phyloP scores from a whole-genome alignment of 148 eudicot genomes.

The Drosera capensis region DNA sequence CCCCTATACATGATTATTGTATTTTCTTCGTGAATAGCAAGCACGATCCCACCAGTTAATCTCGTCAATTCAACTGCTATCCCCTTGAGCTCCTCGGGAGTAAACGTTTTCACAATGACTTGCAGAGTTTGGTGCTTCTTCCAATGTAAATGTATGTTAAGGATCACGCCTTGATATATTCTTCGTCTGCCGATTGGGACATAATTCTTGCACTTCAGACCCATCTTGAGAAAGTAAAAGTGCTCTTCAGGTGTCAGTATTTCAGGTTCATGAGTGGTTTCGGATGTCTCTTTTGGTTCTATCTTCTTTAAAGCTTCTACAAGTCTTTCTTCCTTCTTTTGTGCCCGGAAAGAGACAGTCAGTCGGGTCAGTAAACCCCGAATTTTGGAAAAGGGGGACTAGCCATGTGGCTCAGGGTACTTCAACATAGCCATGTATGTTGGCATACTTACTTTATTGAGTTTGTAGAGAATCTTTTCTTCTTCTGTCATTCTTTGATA shows the following conservation, averaged over 20 bases:
- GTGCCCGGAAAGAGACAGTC: constrained; percentile 37
- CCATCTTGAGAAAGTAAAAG: constrained; percentile 89
- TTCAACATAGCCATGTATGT: too few species aligned
- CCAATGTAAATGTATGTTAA: constrained; percentile 99
- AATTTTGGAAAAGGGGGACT: too few species aligned
- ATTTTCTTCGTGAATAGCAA: constrained; percentile 68
- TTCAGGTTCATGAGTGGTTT: constrained; percentile 85
- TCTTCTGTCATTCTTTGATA: constrained; percentile 72
- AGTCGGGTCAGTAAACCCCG: constrained; percentile 1
- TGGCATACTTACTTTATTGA: constrained; percentile 75
- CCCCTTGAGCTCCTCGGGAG: constrained; percentile 81
- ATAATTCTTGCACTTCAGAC: constrained; percentile 75
- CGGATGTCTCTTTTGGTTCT: constrained; percentile 80
- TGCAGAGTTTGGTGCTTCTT: constrained; percentile 89
- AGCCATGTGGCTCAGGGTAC: too few species aligned
- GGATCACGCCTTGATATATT: constrained; percentile 81
- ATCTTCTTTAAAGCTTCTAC: constrained; percentile 58
- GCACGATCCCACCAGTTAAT: constrained; percentile 89
- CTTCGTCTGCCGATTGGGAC: constrained; percentile 92
- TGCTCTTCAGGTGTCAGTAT: constrained; percentile 96
- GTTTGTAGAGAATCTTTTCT: constrained; percentile 57
- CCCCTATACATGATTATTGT: constrained; percentile 94
- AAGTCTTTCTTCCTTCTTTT: constrained; percentile 63
- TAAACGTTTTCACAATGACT: constrained; percentile 76
- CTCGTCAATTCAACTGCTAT: constrained; percentile 81